These are phyloP conservation scores for Candida michaelii DNA, from an alignment of 805 yeast species.

Conservation along the genomic window DNA sequence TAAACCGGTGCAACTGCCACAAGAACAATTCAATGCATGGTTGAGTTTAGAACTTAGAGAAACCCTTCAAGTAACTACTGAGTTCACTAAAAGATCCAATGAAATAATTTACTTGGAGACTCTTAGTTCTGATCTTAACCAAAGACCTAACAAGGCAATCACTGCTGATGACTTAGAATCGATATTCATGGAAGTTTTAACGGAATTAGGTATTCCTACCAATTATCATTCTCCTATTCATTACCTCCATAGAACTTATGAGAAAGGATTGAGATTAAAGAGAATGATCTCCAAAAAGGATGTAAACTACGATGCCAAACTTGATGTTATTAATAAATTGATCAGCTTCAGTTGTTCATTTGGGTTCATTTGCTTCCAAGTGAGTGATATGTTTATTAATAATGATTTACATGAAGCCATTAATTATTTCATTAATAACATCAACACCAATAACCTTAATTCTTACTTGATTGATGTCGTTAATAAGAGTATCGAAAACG, in stretches of 20 bases:
- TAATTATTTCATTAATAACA: conserved; percentile 22
- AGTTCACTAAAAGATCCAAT: conserved; percentile 16
- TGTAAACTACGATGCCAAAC: conserved; percentile 34
- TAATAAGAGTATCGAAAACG: conserved; percentile 64
- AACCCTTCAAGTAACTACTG: conserved; percentile 35
- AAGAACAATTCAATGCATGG: conserved; percentile 40
- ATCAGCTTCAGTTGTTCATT: conserved; percentile 55
- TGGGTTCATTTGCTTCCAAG: conserved; percentile 67
- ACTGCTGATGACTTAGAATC: conserved; percentile 44
- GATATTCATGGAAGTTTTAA: conserved; percentile 53
- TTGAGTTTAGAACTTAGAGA: conserved; percentile 33
- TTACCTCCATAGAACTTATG: conserved; percentile 50
- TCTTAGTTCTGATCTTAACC: conserved; percentile 23
- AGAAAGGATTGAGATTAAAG: conserved; percentile 37
- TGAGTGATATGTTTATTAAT: conserved; percentile 59
- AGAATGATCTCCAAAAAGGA: conserved; percentile 45
- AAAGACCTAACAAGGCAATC: conserved; percentile 16
- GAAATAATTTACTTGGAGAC: conserved; percentile 23
- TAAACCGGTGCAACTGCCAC: neutral
- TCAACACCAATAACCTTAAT: conserved; percentile 18
- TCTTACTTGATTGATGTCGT: conserved; percentile 56
- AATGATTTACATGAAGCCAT: conserved; percentile 33
- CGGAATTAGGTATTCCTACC: conserved; percentile 51
- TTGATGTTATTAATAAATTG: conserved; percentile 46
- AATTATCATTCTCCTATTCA: conserved; percentile 38